Evolutionary conservation across 139 green algal species (phyloP), one percentile per base, ranked within the genome.

Genomic region (Coccomyxa sp.): DNA sequence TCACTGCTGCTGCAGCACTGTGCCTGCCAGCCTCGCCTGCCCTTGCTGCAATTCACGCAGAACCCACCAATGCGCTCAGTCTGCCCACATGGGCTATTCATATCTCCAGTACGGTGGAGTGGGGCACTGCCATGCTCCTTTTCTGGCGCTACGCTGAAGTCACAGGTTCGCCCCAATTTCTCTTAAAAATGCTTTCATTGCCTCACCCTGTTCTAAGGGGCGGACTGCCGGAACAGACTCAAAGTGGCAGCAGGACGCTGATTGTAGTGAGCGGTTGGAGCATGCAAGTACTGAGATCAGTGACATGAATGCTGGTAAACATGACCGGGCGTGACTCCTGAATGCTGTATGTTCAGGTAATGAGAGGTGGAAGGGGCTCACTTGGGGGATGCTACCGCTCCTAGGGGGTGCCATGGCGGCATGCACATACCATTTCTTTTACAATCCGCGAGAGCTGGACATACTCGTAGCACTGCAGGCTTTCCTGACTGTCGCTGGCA

Each of bases 11-110:
- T n/a, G 27, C 27, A 10, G 71, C 71, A 77, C 27, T 18, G n/a
- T 31, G 21, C 14, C 27, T 77, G 71, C 27, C 27, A 31, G 71
- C 71, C 10, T 45, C 23, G 71, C 81, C 28, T 0, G 51, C 59
- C 51, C 9, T 60, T 76, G 59, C 83, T 67, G n/a, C 78, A 76
- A 31, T 92, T 21, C 83, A 85, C 21, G 18, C 38, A 18, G 97
- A 99, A 85, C 97, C 97, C 0, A 79, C 91, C 27, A 99, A 99
- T 79, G 97, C 97, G 0, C 92, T 99, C 0, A 98, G 93, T 0
- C 82, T 99, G n/a, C 97, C 97, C 4, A 99, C 97, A 0, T 99
- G 97, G 97, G 93, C 92, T 10, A 95, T 99, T n/a, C 97, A 99
- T 84, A 89, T 95, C 28, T 96, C 94, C 17, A 94, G 87, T 57